Evolutionary conservation across 2,329 filamentous ascomycete genomes (phyloP).

Genomic region (Colletotrichum gigasporum): DNA sequence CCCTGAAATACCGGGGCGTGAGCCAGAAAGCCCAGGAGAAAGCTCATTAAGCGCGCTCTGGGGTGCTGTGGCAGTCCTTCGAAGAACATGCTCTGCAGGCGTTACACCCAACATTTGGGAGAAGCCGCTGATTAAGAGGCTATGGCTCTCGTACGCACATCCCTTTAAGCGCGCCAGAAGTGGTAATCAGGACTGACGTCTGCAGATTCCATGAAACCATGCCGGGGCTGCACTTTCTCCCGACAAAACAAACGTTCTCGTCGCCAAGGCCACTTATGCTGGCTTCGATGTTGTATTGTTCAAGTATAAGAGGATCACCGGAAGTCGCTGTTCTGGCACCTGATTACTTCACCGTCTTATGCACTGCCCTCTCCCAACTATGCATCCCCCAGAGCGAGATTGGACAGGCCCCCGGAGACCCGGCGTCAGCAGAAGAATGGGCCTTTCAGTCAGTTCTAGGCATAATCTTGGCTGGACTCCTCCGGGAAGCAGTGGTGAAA

Average conservation of each 20-base stretch:
- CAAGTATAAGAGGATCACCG: slow-evolving; percentile 42
- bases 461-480: slow-evolving; percentile 50
- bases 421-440: slow-evolving; percentile 44
- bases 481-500: slow-evolving; percentile 51
- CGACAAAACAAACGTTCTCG: slow-evolving; percentile 52
- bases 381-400: slow-evolving; percentile 45
- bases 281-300: slow-evolving; percentile 55
- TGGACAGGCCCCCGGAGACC: slow-evolving; percentile 35
- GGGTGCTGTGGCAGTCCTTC: slow-evolving; percentile 41
- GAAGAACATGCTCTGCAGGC: slow-evolving; percentile 36
- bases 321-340: slow-evolving; percentile 46
- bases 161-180: background rate
- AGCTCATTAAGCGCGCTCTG: slow-evolving; percentile 38
- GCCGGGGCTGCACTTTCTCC: slow-evolving; percentile 55
- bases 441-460: slow-evolving; percentile 54
- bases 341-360: slow-evolving; percentile 49
- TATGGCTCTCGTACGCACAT: slow-evolving; percentile 44
- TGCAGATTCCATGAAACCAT: slow-evolving; percentile 53
- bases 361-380: slow-evolving; percentile 50
- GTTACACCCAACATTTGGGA: slow-evolving; percentile 43
- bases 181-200: background rate
- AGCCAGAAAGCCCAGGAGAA: slow-evolving; percentile 14
- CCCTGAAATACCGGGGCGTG: background rate
- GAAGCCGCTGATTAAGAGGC: slow-evolving; percentile 41
- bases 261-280: slow-evolving; percentile 52